Percentiles rank a stretch among this genome's conserved stretches.
phyloP scores from a whole-genome alignment of 441 rosid species.

The Croton setiger region DNA sequence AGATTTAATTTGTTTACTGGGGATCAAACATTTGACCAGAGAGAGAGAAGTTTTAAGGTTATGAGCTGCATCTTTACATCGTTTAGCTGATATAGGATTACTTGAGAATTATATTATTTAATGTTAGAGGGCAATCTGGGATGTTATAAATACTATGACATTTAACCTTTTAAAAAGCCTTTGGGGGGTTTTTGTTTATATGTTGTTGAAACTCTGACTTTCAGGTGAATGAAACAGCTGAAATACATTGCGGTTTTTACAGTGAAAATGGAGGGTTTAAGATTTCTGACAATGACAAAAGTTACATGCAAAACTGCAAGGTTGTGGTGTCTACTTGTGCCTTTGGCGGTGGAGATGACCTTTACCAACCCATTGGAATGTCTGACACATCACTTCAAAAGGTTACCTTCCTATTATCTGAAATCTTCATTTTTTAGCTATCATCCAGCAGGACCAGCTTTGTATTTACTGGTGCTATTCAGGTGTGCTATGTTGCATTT shows the following conservation, averaged over 20 bases:
- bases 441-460: not conserved
- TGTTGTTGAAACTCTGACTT: slow-evolving; percentile 23
- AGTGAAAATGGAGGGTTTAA: slow-evolving; percentile 74
- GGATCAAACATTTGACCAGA: slow-evolving; percentile 70
- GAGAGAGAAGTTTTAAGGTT: slow-evolving; percentile 88
- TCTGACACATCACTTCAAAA: slow-evolving; percentile 54
- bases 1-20: slow-evolving; percentile 86
- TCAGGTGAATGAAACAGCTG: slow-evolving; percentile 65
- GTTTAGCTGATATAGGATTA: slow-evolving; percentile 6
- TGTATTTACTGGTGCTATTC: slow-evolving; percentile 10
- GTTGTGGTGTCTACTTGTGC: slow-evolving; percentile 89
- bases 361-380: slow-evolving; percentile 95
- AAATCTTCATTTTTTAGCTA: slow-evolving; percentile 14
- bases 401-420: slow-evolving; percentile 40
- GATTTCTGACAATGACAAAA: slow-evolving; percentile 62
- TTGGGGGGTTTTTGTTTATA: slow-evolving; percentile 22
- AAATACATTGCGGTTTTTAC: slow-evolving; percentile 84
- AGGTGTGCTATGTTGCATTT: slow-evolving; percentile 96
- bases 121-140: not conserved
- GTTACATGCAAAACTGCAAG: slow-evolving; percentile 63
- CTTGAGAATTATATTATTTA: slow-evolving; percentile 17
- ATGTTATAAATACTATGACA: not conserved
- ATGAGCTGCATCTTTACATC: slow-evolving; percentile 11
- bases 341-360: slow-evolving; percentile 98
- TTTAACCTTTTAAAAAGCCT: not conserved